Base-by-base conservation (phyloP, 805 yeast genomes). In the Starmerella bombicola region DNA sequence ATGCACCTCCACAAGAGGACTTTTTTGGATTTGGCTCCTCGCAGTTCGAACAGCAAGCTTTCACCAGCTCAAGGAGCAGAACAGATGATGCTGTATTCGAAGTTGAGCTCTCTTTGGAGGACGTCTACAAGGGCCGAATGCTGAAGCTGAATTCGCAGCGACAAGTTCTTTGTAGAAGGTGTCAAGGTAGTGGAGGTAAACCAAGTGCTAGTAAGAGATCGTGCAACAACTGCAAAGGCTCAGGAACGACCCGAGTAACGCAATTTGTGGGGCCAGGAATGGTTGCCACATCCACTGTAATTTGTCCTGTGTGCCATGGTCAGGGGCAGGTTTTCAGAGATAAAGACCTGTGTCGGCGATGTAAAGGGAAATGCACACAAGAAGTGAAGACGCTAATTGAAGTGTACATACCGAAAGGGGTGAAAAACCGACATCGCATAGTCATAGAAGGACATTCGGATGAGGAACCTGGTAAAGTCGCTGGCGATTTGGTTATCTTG, bases 81-180 rank as follows among this genome's bases (percentile, higher is more conserved):
- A 79, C 93, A 0, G 76, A 67, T 4, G 84, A 82, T 56, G 91
- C 85, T 0, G 60, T 63, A n/a, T 57, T 84, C 35, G 70, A 73
- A 20, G 69, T 83, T 10, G 71, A 70, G 4, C 72, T 86, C 10
- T 66, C 80, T 0, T 60, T 84, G 46, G 81, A 76, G 65, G 97
- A 91, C 61, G 69, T 91, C 48, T 91, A 76, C 73, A 81, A 79
- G 65, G 98, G 97, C 3, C 82, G 82, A 57, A 73, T 77, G 7
- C 69, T 85, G 47, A 81, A 81, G 55, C 71, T 81, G 53, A 70
- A 80, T 3, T 70, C 80, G 2, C 73, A 78, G 3, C 71, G 95
- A 56, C 73, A 80, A 52, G 66, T 80, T 8, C 60, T 85, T 1
- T 88, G 98, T 64, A 59, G 67, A 4, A 54, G 61, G 28, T 88